Base-by-base conservation (phyloP, 352 stramenopile species). In the Phytophthora agathidicida region DNA sequence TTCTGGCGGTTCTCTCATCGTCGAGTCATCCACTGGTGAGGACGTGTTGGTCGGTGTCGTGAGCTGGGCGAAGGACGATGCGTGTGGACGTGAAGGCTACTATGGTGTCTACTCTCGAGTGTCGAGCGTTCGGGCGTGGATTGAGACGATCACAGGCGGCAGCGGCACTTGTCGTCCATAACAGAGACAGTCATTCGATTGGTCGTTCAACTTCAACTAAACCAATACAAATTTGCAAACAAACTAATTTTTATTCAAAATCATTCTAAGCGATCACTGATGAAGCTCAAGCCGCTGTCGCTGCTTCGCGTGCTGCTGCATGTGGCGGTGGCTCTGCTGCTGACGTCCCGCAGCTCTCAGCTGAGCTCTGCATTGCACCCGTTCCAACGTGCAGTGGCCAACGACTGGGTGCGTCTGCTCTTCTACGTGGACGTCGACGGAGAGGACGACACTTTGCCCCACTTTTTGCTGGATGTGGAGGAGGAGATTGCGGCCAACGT, bases 331-430 rank as follows among this genome's bases (percentile, higher is more conserved):
- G 54, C 77, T 19, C 37, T 86, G 24, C 55, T 77, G 31, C 47
- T 91, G 36, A 85, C 71, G 24, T 17, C 72, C 6, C 77, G 77
- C 32, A 88, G 77, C 47, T 58, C 63, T 24, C 60, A 77, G 47
- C 45, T 91, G n/a, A 67, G 73, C 28, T 38, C 43, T 16, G 59
- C 71, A 11, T 47, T 91, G 52, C 77, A 89, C 27, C 79, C 79
- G 26, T 89, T 81, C 59, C 58, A 87, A 47, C 79, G 79, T 26
- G 60, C 77, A 5, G 58, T 89, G 16, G 79, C 79, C 22, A 88
- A 86, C 66, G 69, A 88, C 37, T 91, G 79, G 79, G 68, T 86
- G 61, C 75, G 79, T 13, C 58, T 91, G 51, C 69, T 91, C 14
- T 91, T 89, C 60, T 91, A 82, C 68, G 79, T 91, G 19, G 77